Base-by-base conservation (phyloP, 192 early-diverging fungal genomes). In the Coemansia sp. region DNA sequence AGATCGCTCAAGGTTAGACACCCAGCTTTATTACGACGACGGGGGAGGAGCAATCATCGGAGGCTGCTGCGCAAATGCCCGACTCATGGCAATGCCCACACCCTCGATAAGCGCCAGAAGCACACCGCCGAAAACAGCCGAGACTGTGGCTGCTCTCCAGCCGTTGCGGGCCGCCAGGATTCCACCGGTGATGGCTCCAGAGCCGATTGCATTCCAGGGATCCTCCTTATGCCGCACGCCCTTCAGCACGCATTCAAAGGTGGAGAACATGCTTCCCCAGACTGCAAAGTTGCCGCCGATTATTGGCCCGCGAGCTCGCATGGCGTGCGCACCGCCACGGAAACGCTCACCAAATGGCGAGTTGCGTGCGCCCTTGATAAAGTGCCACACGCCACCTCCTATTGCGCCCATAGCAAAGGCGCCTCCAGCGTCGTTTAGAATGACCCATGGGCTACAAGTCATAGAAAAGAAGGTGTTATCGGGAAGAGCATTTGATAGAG, bases 241-340 rank as follows among this genome's bases (percentile, higher is more conserved):
- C 68, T 94, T 95, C 61, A 99, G 83, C 48, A 89, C 90, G 78
- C 98, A 99, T 77, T 99, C 98, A 69, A 95, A 94, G 5, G 97
- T 92, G 55, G 94, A 95, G 77, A 98, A 99, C 69, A 99, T 88
- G 52, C 95, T 94, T 71, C 96, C 95, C 98, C 98, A 99, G 8
- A 97, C 97, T 7, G 97, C 98, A 88, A 99, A 99, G 87, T 97
- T 97, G 43, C 98, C 98, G 55, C 95, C 98, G 48, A 94, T 77
- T 22, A 97, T 91, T 42, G 98, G 98, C 12, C 94, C 94, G 59
- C 96, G 90, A 42, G 92, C 90, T 77, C 98, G 97, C 77, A 99
- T 89, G 8, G 95, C 86, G 15, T 90, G 85, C 32, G 98, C 63
- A 12, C 93, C 90, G 64, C 96, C 96, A 10, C 86, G 83, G 76